Conservation (phyloP, 1,284 basidiomycete genomes). For the Malassezia globosa region DNA sequence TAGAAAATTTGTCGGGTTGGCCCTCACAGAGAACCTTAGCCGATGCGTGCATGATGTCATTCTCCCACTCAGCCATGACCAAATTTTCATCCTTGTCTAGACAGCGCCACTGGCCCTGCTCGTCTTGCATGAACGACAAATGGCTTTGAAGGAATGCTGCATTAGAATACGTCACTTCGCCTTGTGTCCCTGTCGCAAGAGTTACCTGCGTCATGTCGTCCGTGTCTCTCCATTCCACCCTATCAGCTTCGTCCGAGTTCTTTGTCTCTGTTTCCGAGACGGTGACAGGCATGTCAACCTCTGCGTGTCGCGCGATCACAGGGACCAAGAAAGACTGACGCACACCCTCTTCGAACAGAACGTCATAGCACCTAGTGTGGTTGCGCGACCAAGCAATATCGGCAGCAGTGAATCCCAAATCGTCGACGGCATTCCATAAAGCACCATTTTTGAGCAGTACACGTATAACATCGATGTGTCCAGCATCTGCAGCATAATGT, state of each 20-base stretch:
- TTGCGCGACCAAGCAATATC: conserved; percentile 41
- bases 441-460: conserved; percentile 69
- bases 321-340: conserved; percentile 31
- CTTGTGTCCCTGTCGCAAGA: conserved; percentile 15
- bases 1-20: conserved; percentile 52
- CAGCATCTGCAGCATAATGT: conserved; percentile 74
- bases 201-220: conserved; percentile 50
- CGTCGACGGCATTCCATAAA: conserved; percentile 61
- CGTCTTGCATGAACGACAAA: conserved; percentile 56
- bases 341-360: conserved; percentile 48
- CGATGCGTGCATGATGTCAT: conserved; percentile 39
- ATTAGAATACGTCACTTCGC: conserved; percentile 52
- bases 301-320: conserved; percentile 30
- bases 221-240: not conserved
- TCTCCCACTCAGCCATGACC: conserved; percentile 56
- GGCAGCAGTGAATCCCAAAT: conserved; percentile 33
- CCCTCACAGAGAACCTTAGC: conserved; percentile 29
- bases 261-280: conserved; percentile 3
- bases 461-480: conserved; percentile 57
- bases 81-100: conserved; percentile 58
- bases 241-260: conserved; percentile 6
- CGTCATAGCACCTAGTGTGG: conserved; percentile 24
- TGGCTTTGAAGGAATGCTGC: conserved; percentile 63
- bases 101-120: conserved; percentile 69
- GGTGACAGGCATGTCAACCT: conserved; percentile 17